Conservation (phyloP, 768 basidiomycete genomes). For the Boletus insuetus region DNA sequence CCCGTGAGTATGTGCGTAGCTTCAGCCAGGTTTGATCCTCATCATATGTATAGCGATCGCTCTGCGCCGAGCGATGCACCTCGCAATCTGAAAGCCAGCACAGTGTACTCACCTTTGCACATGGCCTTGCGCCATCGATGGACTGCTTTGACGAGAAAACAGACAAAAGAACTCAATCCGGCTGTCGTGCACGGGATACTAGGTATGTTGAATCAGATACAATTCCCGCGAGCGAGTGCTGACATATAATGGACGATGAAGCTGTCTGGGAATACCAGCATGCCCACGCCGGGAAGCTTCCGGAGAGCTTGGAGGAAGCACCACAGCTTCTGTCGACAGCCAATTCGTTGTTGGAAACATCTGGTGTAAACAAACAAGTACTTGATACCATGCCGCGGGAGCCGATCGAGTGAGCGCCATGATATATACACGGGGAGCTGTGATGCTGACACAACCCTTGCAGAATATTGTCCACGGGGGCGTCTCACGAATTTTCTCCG, state of each 20-base stretch:
- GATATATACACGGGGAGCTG: neutral
- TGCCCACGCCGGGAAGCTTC: conserved; percentile 53
- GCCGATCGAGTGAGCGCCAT: conserved; percentile 53
- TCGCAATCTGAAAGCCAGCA: conserved; percentile 58
- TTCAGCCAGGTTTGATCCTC: conserved; percentile 7
- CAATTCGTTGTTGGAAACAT: conserved; percentile 54
- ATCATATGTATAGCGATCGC: conserved; percentile 50
- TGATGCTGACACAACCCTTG: conserved; percentile 12
- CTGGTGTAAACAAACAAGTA: conserved; percentile 70
- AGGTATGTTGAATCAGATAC: conserved; percentile 42
- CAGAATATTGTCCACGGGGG: conserved; percentile 69
- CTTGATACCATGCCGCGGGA: conserved; percentile 54
- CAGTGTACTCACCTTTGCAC: conserved; percentile 61
- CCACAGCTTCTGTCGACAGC: conserved; percentile 64
- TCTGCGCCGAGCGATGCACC: conserved; percentile 55
- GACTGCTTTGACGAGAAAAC: conserved; percentile 64
- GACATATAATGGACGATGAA: conserved; percentile 32
- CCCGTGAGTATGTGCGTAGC: conserved; percentile 54
- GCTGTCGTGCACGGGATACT: conserved; percentile 67
- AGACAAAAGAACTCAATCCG: conserved; percentile 85
- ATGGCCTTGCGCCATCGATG: conserved; percentile 68
- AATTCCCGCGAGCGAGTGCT: conserved; percentile 1
- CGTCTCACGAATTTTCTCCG: conserved; percentile 84
- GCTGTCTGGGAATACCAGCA: conserved; percentile 84
- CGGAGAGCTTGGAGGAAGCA: conserved; percentile 44